These are phyloP conservation scores for Colletotrichum sp. DNA, from an alignment of 2,329 filamentous ascomycete genomes.

Conservation along the genomic window DNA sequence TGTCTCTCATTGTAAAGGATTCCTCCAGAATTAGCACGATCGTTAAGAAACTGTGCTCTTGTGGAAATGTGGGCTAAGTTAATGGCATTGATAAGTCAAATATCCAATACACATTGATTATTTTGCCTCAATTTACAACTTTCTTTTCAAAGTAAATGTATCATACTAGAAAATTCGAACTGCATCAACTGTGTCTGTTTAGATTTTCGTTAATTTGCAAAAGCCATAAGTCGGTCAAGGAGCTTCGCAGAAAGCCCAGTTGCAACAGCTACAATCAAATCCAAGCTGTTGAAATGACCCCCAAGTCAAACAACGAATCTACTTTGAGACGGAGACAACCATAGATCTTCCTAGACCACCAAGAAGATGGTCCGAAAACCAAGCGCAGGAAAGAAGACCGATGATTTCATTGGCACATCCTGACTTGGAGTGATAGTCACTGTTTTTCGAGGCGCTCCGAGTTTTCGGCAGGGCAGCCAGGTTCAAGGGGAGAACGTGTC, in stretches of 20 bases:
- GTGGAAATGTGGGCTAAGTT: background rate
- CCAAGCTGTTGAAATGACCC: background rate
- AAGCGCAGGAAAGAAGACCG: background rate
- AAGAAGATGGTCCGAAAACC: background rate
- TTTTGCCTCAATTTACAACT: rapidly evolving
- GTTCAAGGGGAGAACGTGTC: background rate
- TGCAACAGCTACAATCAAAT: background rate
- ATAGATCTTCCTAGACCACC: background rate
- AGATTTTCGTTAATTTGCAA: rapidly evolving
- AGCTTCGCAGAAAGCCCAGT: background rate
- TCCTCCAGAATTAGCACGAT: background rate
- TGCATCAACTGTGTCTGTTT: background rate
- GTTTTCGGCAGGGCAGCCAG: background rate
- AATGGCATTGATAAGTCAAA: background rate
- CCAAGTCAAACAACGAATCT: background rate
- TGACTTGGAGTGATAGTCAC: background rate
- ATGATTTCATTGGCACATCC: background rate
- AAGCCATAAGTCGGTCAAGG: background rate
- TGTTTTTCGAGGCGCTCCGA: background rate
- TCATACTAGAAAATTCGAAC: rapidly evolving
- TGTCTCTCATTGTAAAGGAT: background rate
- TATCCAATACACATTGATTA: background rate
- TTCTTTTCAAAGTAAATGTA: background rate
- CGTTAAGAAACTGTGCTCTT: background rate
- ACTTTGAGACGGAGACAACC: background rate